phyloP scores from a whole-genome alignment of 176 grass and related monocot genomes.

The Phoenix roebelenii region DNA sequence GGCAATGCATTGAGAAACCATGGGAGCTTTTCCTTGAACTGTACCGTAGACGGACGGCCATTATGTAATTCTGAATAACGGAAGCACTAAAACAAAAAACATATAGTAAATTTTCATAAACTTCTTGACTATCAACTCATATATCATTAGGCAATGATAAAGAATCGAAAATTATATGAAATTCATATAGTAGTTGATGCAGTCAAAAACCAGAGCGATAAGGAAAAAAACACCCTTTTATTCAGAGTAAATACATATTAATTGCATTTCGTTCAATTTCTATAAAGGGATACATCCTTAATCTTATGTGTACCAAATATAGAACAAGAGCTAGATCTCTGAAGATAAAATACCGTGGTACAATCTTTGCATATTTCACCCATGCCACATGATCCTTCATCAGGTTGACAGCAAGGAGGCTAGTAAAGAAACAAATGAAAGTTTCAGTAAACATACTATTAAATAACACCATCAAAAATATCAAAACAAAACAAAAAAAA shows the following conservation, averaged over 20 bases:
- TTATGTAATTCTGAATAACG: constrained; percentile 63
- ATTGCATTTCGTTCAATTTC: too few species aligned
- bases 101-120: neutral
- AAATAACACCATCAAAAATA: too few species aligned
- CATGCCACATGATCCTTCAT: constrained; percentile 35
- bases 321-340: constrained; percentile 6
- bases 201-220: too few species aligned
- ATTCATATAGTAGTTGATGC: too few species aligned
- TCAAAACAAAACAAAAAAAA: too few species aligned
- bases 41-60: constrained; percentile 66
- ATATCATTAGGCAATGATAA: too few species aligned
- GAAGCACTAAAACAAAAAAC: constrained; percentile 63
- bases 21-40: constrained; percentile 87
- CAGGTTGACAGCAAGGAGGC: constrained; percentile 59
- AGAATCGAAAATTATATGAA: too few species aligned
- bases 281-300: neutral
- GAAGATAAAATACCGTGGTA: constrained; percentile 63
- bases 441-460: neutral
- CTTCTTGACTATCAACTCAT: too few species aligned
- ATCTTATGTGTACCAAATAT: neutral
- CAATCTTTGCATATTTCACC: constrained; percentile 66
- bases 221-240: too few species aligned
- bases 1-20: constrained; percentile 98
- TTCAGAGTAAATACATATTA: too few species aligned
- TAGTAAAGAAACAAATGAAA: constrained; percentile 24